These are phyloP conservation scores for Neurospora tetraspora DNA, from an alignment of 495 filamentous ascomycete genomes.

Conservation along the genomic window DNA sequence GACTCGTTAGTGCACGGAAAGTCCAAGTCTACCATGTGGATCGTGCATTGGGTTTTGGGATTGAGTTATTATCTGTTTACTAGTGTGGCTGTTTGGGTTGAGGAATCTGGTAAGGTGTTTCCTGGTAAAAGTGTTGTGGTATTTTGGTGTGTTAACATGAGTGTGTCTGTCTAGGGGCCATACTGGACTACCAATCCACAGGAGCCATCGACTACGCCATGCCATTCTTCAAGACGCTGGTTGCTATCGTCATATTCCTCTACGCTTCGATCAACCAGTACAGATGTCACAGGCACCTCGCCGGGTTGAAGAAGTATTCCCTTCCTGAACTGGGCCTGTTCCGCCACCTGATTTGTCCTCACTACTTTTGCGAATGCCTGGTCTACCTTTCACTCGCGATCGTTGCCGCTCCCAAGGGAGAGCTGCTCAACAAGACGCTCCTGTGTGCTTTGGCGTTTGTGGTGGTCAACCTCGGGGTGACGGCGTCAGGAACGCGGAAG, in stretches of 20 bases:
- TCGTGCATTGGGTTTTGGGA: slow-evolving; percentile 72
- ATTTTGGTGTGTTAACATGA: slow-evolving; percentile 8
- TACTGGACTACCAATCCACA: slow-evolving; percentile 23
- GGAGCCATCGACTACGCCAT: slow-evolving; percentile 22
- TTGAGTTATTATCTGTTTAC: slow-evolving; percentile 65
- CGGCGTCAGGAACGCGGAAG: slow-evolving; percentile 61
- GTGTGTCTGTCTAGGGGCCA: slow-evolving; percentile 11
- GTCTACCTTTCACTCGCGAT: slow-evolving; percentile 75
- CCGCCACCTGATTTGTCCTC: slow-evolving; percentile 63
- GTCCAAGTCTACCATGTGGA: slow-evolving; percentile 64
- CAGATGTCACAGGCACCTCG: slow-evolving; percentile 71
- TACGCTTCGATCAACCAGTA: slow-evolving; percentile 70
- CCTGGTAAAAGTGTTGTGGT: neutral
- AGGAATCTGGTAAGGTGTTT: slow-evolving; percentile 56
- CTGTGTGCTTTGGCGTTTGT: slow-evolving; percentile 62
- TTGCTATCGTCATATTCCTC: slow-evolving; percentile 58
- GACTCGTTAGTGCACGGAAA: slow-evolving; percentile 50
- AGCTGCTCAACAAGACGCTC: slow-evolving; percentile 62
- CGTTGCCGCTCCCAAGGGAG: slow-evolving; percentile 54
- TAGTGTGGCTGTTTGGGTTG: slow-evolving; percentile 73
- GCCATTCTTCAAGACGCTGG: slow-evolving; percentile 49
- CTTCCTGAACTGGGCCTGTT: slow-evolving; percentile 63
- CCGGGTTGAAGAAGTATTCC: slow-evolving; percentile 72
- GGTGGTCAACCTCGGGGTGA: slow-evolving; percentile 66
- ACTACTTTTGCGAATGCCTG: slow-evolving; percentile 80